Conservation (phyloP, 768 basidiomycete species). For the Boletus rubroflammeus region DNA sequence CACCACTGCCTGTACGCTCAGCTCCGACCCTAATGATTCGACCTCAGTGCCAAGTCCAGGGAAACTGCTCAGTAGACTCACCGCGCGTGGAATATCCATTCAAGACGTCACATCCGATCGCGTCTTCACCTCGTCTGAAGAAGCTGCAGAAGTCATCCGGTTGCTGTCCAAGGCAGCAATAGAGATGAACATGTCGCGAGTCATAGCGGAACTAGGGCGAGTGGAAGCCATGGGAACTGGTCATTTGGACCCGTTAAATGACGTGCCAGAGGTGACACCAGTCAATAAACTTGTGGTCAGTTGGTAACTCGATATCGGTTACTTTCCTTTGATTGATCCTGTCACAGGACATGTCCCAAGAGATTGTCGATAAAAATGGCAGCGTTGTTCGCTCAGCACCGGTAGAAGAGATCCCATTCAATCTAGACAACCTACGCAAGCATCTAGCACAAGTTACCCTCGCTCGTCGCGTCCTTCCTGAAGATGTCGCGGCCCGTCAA, state of each 20-base stretch:
- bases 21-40: slow-evolving; percentile 30
- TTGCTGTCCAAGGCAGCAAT: slow-evolving; percentile 59
- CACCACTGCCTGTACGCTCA: slow-evolving; percentile 33
- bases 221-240: slow-evolving; percentile 44
- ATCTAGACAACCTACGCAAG: slow-evolving; percentile 65
- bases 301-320: neutral
- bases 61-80: slow-evolving; percentile 43
- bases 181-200: slow-evolving; percentile 44
- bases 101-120: slow-evolving; percentile 56
- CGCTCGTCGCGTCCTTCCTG: slow-evolving; percentile 58
- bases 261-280: slow-evolving; percentile 60
- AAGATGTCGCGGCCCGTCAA: slow-evolving; percentile 72
- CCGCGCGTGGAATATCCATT: slow-evolving; percentile 48
- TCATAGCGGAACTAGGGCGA: slow-evolving; percentile 56
- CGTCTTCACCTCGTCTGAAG: slow-evolving; percentile 49
- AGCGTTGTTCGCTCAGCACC: slow-evolving; percentile 20
- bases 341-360: slow-evolving; percentile 16
- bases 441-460: slow-evolving; percentile 63
- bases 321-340: neutral
- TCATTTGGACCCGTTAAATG: slow-evolving; percentile 41
- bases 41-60: slow-evolving; percentile 13
- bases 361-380: slow-evolving; percentile 17
- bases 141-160: slow-evolving; percentile 53
- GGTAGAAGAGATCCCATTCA: slow-evolving; percentile 59
- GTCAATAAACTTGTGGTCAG: slow-evolving; percentile 49